Percentiles rank a stretch among this genome's conserved stretches.
phyloP scores from a whole-genome alignment of 73 alveolate species.

The Paramecium sexaurelia region DNA sequence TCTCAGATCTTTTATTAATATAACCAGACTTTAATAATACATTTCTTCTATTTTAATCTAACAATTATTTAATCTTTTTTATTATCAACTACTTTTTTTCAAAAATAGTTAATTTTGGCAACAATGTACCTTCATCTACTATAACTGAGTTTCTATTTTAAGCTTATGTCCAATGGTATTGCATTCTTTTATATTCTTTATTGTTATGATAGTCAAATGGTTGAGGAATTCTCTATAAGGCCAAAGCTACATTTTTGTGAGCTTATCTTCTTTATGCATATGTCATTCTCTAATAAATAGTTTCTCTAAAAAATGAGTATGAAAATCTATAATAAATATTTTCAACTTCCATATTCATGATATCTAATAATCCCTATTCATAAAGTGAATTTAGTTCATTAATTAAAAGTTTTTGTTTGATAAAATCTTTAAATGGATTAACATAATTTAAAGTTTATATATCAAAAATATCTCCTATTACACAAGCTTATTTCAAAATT shows the following conservation, averaged over 20 bases:
- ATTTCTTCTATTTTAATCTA: conserved; percentile 13
- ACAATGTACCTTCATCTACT: background rate
- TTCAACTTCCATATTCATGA: background rate
- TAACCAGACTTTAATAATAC: background rate
- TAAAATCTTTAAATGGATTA: conserved; percentile 20
- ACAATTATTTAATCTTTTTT: background rate
- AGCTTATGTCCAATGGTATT: conserved; percentile 29
- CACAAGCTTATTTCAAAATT: conserved; percentile 34
- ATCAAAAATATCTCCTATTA: conserved; percentile 52
- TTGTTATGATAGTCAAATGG: conserved; percentile 40
- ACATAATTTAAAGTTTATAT: conserved; percentile 14
- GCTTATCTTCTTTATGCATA: conserved; percentile 40
- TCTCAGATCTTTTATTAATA: conserved; percentile 16
- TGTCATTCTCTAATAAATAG: conserved; percentile 41
- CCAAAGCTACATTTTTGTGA: conserved; percentile 52
- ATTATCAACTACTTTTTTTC: conserved; percentile 8
- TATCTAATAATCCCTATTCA: conserved; percentile 1
- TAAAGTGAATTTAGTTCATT: background rate
- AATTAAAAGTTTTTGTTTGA: background rate
- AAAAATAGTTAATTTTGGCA: background rate
- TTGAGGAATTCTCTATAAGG: conserved; percentile 23
- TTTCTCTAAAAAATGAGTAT: conserved; percentile 26
- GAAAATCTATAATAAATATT: conserved; percentile 35
- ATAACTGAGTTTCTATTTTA: background rate
- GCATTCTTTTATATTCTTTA: background rate